Conservation (phyloP, 257 asterid genomes). For the Nicotiana tomentosiformis region DNA sequence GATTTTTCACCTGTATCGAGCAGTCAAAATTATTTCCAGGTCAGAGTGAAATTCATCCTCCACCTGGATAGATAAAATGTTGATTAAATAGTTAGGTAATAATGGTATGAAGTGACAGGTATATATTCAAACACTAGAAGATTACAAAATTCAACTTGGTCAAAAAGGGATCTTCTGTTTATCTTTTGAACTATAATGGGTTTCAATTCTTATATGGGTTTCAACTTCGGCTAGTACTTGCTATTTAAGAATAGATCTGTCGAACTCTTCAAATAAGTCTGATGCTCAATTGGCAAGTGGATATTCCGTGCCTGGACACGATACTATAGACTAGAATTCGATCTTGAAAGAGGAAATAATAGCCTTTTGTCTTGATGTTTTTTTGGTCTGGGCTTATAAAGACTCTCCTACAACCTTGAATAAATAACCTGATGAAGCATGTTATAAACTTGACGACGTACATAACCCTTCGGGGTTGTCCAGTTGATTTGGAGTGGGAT, state of each 20-base stretch:
- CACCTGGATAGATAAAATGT: not conserved
- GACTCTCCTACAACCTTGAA: no score
- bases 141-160: not conserved
- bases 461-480: no score
- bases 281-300: not conserved
- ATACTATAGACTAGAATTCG: not conserved
- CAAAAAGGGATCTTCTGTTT: not conserved
- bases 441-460: no score
- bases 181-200: not conserved
- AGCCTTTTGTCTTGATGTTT: not conserved
- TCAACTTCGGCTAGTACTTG: no score
- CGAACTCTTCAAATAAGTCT: no score
- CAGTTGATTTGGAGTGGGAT: no score
- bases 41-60: not conserved
- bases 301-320: no score
- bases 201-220: no score
- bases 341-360: no score
- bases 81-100: not conserved
- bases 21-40: not conserved
- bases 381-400: not conserved
- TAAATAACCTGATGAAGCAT: no score
- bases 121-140: not conserved
- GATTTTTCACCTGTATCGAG: not conserved
- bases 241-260: no score
- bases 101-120: not conserved